Evolutionary conservation across 208 protist species (phyloP), one percentile per base, ranked within the genome.

Genomic region (Trypanosoma cruzi): DNA sequence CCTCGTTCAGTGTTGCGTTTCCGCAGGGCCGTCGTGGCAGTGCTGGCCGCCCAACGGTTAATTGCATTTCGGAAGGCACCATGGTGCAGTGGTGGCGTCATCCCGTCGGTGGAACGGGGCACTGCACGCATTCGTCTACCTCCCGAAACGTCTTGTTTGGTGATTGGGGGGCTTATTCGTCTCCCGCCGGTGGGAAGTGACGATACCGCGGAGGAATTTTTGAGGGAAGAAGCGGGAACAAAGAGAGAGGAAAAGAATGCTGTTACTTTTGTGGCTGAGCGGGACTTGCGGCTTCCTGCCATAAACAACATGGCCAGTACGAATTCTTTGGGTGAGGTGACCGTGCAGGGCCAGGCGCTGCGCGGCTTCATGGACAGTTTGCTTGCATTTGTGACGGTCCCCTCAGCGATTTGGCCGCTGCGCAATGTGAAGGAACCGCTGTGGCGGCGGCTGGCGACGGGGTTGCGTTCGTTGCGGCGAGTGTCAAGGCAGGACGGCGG

Each of bases 1-100:
- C 22, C 10, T 26, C 61, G 28, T 14, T 49, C 62, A 14, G 5
- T 80, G 49, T 52, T 77, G 22, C 44, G 57, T 26, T 79, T 77
- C 20, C 82, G 82, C 20, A 68, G 20, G 8, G 65, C 69, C 36
- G 82, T 88, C 26, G 66, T 88, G 8, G 79, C 60, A 18, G 82
- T 84, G 36, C 46, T 88, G 24, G 81, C 77, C 11, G 68, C 50
- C 22, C 49, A 73, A 36, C 75, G 78, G 16, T 49, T 88, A 22
- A 13, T 44, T 22, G 68, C 66, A 6, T 29, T 83, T 1, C 20
- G 32, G 18, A 32, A 31, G 26, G 26, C 24, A 10, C 20, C 4
- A 1, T 63, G 37, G 49, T 18, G 48, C 34, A 7, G 29, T 34
- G 54, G 20, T 3, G 22, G 49, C 50, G 31, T 54, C 18, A 63